A percentile compares a stretch with the other conserved stretches of the same genome.
phyloP scores from a whole-genome alignment of 352 stramenopile genomes.

The Phytopythium helicoides region DNA sequence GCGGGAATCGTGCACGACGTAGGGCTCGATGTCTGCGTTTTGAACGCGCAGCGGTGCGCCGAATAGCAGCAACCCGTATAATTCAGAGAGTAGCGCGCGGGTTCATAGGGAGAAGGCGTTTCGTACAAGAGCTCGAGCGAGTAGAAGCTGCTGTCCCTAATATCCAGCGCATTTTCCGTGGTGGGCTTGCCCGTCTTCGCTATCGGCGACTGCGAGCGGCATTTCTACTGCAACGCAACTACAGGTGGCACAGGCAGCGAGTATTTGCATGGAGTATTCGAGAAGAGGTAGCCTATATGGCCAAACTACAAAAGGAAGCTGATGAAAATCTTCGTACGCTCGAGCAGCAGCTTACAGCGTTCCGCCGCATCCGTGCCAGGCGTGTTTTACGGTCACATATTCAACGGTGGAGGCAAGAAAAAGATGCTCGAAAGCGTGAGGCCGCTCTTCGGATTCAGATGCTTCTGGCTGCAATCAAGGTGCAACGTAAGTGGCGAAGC shows the following conservation, averaged over 20 bases:
- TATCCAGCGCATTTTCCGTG: slow-evolving; percentile 55
- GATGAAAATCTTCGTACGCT: slow-evolving; percentile 43
- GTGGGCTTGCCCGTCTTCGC: slow-evolving; percentile 33
- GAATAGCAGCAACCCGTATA: slow-evolving; percentile 29
- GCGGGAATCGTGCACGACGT: slow-evolving; percentile 54
- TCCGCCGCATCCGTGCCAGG: slow-evolving; percentile 46
- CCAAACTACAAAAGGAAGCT: slow-evolving; percentile 34
- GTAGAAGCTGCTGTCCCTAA: slow-evolving; percentile 40
- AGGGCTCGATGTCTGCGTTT: slow-evolving; percentile 35
- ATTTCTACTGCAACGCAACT: slow-evolving; percentile 53
- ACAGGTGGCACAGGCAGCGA: slow-evolving; percentile 48
- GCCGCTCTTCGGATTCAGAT: slow-evolving; percentile 36
- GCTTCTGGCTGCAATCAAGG: slow-evolving; percentile 48
- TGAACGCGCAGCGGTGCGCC: slow-evolving; percentile 32
- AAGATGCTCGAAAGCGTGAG: slow-evolving; percentile 24
- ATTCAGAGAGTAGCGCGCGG: slow-evolving; percentile 58
- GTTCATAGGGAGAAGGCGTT: slow-evolving; percentile 46
- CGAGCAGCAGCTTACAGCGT: slow-evolving; percentile 40
- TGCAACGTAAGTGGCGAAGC: slow-evolving; percentile 60
- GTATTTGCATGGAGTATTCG: slow-evolving; percentile 44
- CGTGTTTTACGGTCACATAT: slow-evolving; percentile 48
- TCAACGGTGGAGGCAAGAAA: slow-evolving; percentile 30
- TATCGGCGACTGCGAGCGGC: slow-evolving; percentile 35
- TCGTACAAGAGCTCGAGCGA: slow-evolving; percentile 24
- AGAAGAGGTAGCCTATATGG: slow-evolving; percentile 62